Evolutionary conservation across 1,284 basidiomycete species (phyloP).

Genomic region (Coniferiporia weirii): DNA sequence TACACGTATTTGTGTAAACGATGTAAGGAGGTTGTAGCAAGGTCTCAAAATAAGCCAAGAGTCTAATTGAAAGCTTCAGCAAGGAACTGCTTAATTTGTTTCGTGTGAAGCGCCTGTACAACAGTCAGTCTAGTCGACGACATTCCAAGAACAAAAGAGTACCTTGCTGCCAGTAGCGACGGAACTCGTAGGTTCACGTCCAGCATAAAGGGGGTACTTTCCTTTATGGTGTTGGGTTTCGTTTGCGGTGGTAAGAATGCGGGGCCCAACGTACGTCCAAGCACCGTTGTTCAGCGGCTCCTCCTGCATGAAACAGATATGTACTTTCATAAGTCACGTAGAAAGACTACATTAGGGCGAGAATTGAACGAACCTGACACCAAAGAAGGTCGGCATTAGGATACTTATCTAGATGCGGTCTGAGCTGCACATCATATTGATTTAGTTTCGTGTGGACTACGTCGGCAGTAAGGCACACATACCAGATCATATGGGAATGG

Average conservation of each 20-base stretch:
- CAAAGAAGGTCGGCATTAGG: slow-evolving; percentile 90
- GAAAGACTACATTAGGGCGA: neutral
- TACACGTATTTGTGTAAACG: too few species aligned
- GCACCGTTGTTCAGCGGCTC: slow-evolving; percentile 92
- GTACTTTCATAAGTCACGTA: slow-evolving; percentile 9
- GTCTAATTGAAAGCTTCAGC: slow-evolving; percentile 11
- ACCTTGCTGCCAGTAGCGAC: slow-evolving; percentile 90
- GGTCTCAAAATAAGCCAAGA: neutral
- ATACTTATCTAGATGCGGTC: slow-evolving; percentile 90
- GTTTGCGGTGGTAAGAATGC: slow-evolving; percentile 77
- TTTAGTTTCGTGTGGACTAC: slow-evolving; percentile 12
- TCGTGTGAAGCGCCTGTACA: slow-evolving; percentile 11
- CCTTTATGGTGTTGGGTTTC: slow-evolving; percentile 88
- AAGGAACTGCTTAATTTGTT: slow-evolving; percentile 17
- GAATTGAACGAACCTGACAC: slow-evolving; percentile 61
- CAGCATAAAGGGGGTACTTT: slow-evolving; percentile 84
- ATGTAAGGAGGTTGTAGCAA: neutral
- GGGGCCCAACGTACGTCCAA: slow-evolving; percentile 90
- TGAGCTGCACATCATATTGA: slow-evolving; percentile 44
- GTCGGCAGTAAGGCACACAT: slow-evolving; percentile 9
- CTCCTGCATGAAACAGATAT: slow-evolving; percentile 40
- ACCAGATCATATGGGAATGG: slow-evolving; percentile 95
- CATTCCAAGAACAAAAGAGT: slow-evolving; percentile 7
- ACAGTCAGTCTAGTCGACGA: neutral
- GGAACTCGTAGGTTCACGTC: slow-evolving; percentile 82